These are phyloP conservation scores for Hemileccinum impolitum DNA, from an alignment of 768 basidiomycete species.

Conservation along the genomic window DNA sequence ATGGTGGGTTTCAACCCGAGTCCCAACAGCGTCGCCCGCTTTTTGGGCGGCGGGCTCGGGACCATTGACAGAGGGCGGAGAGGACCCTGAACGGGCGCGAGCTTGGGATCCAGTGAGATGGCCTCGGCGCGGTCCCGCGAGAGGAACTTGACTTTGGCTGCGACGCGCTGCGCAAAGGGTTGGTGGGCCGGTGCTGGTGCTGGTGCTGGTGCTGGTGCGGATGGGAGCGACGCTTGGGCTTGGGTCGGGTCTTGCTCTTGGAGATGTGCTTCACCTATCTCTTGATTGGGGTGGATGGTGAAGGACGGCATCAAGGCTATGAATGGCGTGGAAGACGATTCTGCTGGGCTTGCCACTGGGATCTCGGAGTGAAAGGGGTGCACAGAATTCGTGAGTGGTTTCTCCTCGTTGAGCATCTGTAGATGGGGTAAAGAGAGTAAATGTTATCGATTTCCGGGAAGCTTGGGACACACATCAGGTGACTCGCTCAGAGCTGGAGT, in stretches of 20 bases:
- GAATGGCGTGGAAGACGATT: slow-evolving; percentile 15
- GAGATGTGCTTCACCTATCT: neutral
- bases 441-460: neutral
- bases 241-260: neutral
- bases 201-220: neutral
- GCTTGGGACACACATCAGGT: slow-evolving; percentile 12
- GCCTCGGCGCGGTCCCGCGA: slow-evolving; percentile 25
- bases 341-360: slow-evolving; percentile 7
- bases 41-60: slow-evolving; percentile 13
- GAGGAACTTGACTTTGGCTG: slow-evolving; percentile 16
- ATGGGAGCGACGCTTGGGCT: neutral
- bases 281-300: slow-evolving; percentile 4
- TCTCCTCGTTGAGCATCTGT: slow-evolving; percentile 19
- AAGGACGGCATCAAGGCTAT: slow-evolving; percentile 14
- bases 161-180: slow-evolving; percentile 11
- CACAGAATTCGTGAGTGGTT: slow-evolving; percentile 10
- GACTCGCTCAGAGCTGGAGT: neutral
- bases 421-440: neutral
- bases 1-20: slow-evolving; percentile 11
- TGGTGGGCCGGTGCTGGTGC: neutral
- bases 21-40: slow-evolving; percentile 20
- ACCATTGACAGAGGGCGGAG: slow-evolving; percentile 29
- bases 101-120: slow-evolving; percentile 30
- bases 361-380: slow-evolving; percentile 3
- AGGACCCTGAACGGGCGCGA: slow-evolving; percentile 31